These are phyloP conservation scores for Trypanosoma avium DNA, from an alignment of 208 protist genomes.

Conservation along the genomic window DNA sequence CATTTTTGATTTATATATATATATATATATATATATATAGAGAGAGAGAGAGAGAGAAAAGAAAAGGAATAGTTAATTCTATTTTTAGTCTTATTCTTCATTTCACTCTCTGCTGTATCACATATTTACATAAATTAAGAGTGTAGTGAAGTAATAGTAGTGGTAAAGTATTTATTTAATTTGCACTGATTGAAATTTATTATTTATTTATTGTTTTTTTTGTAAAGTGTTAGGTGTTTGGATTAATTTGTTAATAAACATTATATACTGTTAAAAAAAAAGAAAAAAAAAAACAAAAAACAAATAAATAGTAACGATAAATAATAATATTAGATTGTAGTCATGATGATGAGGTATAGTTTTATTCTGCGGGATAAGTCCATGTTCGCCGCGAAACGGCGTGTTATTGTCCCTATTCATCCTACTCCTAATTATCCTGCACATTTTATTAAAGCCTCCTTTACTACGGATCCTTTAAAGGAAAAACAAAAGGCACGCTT, in stretches of 20 bases:
- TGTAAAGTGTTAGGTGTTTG: no score
- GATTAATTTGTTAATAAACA: no score
- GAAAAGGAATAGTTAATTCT: neutral
- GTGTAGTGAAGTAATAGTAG: no score
- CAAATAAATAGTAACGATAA: neutral
- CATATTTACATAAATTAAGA: no score
- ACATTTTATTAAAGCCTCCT: slow-evolving; percentile 84
- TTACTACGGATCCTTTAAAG: slow-evolving; percentile 89
- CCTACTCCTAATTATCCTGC: slow-evolving; percentile 78
- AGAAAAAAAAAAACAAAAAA: neutral
- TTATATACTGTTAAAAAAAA: neutral
- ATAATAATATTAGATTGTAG: neutral
- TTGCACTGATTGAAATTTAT: neutral
- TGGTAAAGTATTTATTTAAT: no score
- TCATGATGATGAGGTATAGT: slow-evolving; percentile 41
- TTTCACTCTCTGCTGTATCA: no score
- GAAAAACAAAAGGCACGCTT: slow-evolving; percentile 89
- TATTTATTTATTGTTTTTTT: slow-evolving; percentile 3
- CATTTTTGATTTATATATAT: neutral
- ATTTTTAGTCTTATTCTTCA: no score
- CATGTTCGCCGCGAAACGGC: slow-evolving; percentile 90
- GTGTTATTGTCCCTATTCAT: slow-evolving; percentile 88
- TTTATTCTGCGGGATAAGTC: slow-evolving; percentile 79
- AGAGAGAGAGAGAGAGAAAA: neutral
- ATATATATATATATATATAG: neutral